Conservation (phyloP, 139 green algal genomes). For the Zygnema circumcarinatum region DNA sequence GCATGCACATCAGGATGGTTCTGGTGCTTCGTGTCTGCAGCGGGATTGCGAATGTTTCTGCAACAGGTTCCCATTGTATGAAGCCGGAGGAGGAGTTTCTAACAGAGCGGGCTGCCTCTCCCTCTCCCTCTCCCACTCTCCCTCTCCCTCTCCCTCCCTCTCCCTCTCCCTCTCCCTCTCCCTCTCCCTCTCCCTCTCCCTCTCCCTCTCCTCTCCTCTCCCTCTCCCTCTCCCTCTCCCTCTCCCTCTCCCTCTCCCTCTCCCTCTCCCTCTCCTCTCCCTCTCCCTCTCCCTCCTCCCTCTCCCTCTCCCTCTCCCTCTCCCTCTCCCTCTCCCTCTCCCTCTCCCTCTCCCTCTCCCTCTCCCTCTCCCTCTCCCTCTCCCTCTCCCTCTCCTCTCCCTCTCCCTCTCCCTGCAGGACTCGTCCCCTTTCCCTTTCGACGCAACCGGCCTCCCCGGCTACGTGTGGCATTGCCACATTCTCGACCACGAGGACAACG, state of each 20-base stretch:
- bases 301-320: neutral
- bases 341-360: neutral
- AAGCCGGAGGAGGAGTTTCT: no score
- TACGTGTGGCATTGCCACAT: no score
- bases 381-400: neutral
- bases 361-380: neutral
- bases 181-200: no score
- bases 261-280: neutral
- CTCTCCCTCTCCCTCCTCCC: neutral
- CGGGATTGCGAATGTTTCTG: no score
- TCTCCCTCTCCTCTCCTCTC: neutral
- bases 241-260: neutral
- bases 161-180: no score
- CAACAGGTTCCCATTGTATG: no score
- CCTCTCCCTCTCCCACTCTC: no score
- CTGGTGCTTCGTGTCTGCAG: no score
- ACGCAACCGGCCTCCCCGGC: neutral
- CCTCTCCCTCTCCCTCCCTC: no score
- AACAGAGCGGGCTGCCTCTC: no score
- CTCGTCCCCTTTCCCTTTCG: neutral
- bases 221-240: neutral
- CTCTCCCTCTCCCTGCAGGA: neutral
- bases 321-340: neutral
- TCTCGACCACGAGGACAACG: conserved; percentile 48
- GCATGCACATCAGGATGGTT: no score